Evolutionary conservation across 768 basidiomycete genomes (phyloP), one percentile per base, ranked within the genome.

Genomic region (Psilocybe subaeruginosa): DNA sequence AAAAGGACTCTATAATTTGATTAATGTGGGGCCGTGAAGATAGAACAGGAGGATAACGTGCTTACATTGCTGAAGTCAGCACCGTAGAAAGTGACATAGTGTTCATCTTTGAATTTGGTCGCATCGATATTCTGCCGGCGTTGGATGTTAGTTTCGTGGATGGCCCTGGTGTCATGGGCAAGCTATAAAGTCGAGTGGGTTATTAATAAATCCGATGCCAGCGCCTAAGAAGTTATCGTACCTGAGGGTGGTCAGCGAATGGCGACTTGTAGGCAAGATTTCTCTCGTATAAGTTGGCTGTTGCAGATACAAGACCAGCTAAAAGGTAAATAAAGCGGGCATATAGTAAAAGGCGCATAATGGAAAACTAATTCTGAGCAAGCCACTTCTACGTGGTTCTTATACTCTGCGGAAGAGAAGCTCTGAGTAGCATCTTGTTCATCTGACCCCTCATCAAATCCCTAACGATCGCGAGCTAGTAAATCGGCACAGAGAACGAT

Each of bases 11-110:
- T 82, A 52, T 2, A 46, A 54, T 35, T 51, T 30, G 39, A 33
- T 50, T 29, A 30, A 41, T 39, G 50, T 56, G 53, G 27, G 3
- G 3, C 35, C 37, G 3, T 23, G 39, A 53, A 16, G 29, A 4
- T 27, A 27, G 17, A 8, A 64, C 43, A 17, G 23, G 30, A 49
- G n/a, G 45, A 17, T 47, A 39, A 23, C 29, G 9, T 19, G 27
- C 72, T 66, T 56, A 83, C 83, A 66, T 81, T 82, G 60, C 77
- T 77, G 66, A 83, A 81, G 56, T 84, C 80, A 12, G 72, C 72
- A 3, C 81, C 80, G 53, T 80, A 82, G 65, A 82, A 85, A 8
- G 80, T 78, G 0, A 79, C 78, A 66, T 84, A 84, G 58, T 78
- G 78, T n/a, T 77, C 73, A 66, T 84, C 82, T n/a, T 67, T 70